Percentiles rank a stretch among this genome's conserved stretches.
Evolutionary conservation across 768 basidiomycete genomes (phyloP).

Genomic region (Russula emetica): DNA sequence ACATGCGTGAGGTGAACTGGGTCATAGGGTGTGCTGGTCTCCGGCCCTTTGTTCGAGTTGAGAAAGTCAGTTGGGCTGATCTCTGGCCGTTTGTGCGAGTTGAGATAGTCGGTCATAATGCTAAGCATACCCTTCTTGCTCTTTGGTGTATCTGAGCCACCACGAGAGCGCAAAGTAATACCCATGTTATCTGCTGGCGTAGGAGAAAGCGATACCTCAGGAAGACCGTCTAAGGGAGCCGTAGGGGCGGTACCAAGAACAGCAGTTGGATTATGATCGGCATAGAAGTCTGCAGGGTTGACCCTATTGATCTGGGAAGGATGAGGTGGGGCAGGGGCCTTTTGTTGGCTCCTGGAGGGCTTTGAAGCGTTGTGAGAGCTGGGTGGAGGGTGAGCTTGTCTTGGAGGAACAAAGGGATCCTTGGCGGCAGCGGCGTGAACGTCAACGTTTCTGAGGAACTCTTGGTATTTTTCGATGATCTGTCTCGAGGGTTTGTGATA

Average conservation of each 20-base stretch:
- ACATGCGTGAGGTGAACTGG: too few relatives aligned
- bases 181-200: too few relatives aligned
- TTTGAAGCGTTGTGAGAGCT: conserved; percentile 30
- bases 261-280: too few relatives aligned
- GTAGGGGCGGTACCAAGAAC: too few relatives aligned
- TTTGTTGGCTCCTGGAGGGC: too few relatives aligned
- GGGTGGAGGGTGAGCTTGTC: conserved; percentile 44
- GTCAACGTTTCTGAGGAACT: conserved; percentile 59
- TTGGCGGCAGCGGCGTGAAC: conserved; percentile 51
- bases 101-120: conserved; percentile 67
- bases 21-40: conserved; percentile 90
- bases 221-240: too few relatives aligned
- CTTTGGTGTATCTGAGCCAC: conserved; percentile 40
- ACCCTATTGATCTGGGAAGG: too few relatives aligned
- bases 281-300: too few relatives aligned
- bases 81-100: conserved; percentile 66
- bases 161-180: conserved; percentile 42
- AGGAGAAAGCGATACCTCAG: too few relatives aligned
- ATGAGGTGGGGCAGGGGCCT: too few relatives aligned
- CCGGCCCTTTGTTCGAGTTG: conserved; percentile 59
- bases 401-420: conserved; percentile 44
- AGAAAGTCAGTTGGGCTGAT: too few relatives aligned
- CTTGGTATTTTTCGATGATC: conserved; percentile 72
- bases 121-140: conserved; percentile 59
- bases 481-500: conserved; percentile 70